Evolutionary conservation across 257 asterid species (phyloP), one percentile per base, ranked within the genome.

Genomic region (Gynochthodes officinalis): DNA sequence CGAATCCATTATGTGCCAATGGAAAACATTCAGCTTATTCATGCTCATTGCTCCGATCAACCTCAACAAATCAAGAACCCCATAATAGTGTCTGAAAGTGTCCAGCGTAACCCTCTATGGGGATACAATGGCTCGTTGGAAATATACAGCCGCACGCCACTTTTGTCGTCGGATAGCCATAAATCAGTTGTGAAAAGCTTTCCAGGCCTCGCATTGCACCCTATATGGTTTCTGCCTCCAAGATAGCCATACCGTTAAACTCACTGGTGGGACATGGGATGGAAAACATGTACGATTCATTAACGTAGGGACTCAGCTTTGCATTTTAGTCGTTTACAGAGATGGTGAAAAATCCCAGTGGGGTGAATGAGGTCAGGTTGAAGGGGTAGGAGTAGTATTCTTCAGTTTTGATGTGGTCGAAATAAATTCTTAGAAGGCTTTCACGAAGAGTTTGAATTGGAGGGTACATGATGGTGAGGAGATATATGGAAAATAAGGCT

Each of bases 161-260:
- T 39, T 78, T 60, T 48, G 82, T n/a, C n/a, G 4, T 70, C n/a
- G 93, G 90, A 23, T 70, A 71, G n/a, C 83, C 83, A 48, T 80
- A 89, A 79, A 85, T 88, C 23, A 94, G 83, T 79, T 94, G 99
- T 69, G 98, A 89, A 64, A 95, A 78, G 14, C 97, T 86, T 79
- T 95, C 98, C 64, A 95, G 84, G 40, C 98, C 98, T 14, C 91
- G 87, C 94, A 95, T 88, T 16, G 96, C 98, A 2, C 99, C 98
- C 99, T 98, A 92, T 2, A 82, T 80, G 0, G 96, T 95, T 2
- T 0, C 78, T 2, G 98, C 88, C n/a, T 67, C 60, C 9, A 93
- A 27, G 32, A 18, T 84, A 42, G 90, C 95, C 46, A 78, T 23
- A 3, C 37, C 73, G 61, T 42, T n/a, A n/a, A n/a, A n/a, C n/a